Conservation (phyloP, 106 monocot species). For the Platanthera guangdongensis region DNA sequence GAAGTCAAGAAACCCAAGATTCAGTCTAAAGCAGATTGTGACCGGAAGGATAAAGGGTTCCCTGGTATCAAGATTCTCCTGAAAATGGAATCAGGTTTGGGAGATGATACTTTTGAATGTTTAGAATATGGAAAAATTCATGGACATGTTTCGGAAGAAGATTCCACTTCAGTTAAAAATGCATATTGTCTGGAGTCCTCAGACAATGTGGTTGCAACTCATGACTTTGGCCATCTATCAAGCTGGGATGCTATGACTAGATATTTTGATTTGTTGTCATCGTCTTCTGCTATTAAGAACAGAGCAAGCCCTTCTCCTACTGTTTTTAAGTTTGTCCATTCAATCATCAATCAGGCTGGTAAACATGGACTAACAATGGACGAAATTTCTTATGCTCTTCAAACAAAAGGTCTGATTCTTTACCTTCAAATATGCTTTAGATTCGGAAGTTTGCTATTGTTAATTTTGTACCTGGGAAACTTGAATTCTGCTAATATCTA, state of each 20-base stretch:
- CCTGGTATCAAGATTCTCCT: slow-evolving; percentile 64
- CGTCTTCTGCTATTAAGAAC: slow-evolving; percentile 8
- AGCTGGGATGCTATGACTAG: slow-evolving; percentile 45
- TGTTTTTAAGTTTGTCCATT: slow-evolving; percentile 42
- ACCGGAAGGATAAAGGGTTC: slow-evolving; percentile 88
- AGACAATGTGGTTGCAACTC: not conserved
- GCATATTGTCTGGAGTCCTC: not conserved
- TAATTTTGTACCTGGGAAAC: not conserved
- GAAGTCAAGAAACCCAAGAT: slow-evolving; percentile 42
- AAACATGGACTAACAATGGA: slow-evolving; percentile 70
- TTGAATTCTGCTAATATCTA: not conserved
- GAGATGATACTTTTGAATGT: slow-evolving; percentile 9
- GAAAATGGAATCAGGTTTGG: slow-evolving; percentile 23
- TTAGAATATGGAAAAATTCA: slow-evolving; percentile 5
- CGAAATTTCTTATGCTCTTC: slow-evolving; percentile 38
- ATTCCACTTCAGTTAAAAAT: slow-evolving; percentile 8
- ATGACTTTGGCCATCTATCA: slow-evolving; percentile 11
- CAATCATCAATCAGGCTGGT: slow-evolving; percentile 53
- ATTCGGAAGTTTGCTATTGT: not conserved
- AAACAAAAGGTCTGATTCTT: slow-evolving; percentile 34
- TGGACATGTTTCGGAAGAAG: not conserved
- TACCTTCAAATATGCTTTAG: not conserved
- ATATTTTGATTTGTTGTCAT: slow-evolving; percentile 28
- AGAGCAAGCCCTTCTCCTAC: slow-evolving; percentile 21
- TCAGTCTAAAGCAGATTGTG: slow-evolving; percentile 32